phyloP scores from a whole-genome alignment of 2,329 filamentous ascomycete species.

The Chrysoporthe cubensis region DNA sequence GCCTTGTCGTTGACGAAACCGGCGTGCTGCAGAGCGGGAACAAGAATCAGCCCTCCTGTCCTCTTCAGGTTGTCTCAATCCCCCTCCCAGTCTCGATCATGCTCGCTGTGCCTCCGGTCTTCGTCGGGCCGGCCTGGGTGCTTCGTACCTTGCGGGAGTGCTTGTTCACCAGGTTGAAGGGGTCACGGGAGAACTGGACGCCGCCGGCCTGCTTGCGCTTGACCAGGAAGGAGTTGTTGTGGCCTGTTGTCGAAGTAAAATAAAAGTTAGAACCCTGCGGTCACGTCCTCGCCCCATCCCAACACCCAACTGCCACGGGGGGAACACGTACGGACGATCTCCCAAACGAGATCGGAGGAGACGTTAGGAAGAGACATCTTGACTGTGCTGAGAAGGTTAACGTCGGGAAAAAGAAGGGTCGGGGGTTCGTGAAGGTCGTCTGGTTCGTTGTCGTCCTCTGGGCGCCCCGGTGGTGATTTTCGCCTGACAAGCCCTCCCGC shows the following conservation, averaged over 20 bases:
- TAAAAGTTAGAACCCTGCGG: constrained; percentile 17
- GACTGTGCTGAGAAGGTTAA: constrained; percentile 37
- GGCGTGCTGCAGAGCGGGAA: constrained; percentile 65
- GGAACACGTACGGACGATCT: constrained; percentile 81
- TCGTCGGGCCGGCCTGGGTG: background rate
- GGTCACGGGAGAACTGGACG: constrained; percentile 90
- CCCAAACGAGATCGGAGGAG: constrained; percentile 92
- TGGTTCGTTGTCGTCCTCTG: constrained; percentile 23
- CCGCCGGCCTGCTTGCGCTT: constrained; percentile 83
- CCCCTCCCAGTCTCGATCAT: background rate
- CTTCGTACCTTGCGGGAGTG: constrained; percentile 82
- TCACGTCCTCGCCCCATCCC: background rate
- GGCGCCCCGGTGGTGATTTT: constrained; percentile 21
- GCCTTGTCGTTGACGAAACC: constrained; percentile 96
- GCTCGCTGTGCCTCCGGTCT: background rate
- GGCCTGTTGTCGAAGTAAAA: constrained; percentile 58
- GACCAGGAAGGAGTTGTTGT: constrained; percentile 87
- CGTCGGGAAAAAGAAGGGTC: constrained; percentile 3
- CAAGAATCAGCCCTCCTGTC: constrained; percentile 40
- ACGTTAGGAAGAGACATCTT: constrained; percentile 72
- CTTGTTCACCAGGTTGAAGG: constrained; percentile 90
- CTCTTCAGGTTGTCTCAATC: background rate
- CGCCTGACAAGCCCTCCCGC: constrained; percentile 20
- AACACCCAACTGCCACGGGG: constrained; percentile 13
- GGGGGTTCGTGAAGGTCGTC: constrained; percentile 28